Evolutionary conservation across 306 rosid species (phyloP).

Genomic region (Canavalia ensiformis): DNA sequence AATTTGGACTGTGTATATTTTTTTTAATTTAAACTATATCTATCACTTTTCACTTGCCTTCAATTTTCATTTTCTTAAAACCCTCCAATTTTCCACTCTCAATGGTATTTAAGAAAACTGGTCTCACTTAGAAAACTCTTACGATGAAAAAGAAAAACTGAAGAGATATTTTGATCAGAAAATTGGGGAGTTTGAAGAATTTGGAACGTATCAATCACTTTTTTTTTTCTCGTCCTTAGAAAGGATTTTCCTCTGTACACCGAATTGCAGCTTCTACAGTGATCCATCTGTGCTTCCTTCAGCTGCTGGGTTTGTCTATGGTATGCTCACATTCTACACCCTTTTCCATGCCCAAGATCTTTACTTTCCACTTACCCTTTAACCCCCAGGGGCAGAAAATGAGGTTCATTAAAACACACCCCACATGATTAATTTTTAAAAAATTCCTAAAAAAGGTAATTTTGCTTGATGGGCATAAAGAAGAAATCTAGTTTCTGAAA

Average conservation of each 20-base stretch:
- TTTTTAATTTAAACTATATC: no score
- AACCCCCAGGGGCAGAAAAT: neutral
- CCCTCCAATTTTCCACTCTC: no score
- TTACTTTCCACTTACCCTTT: slow-evolving; percentile 56
- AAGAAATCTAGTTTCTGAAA: neutral
- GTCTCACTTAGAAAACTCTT: neutral
- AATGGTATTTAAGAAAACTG: no score
- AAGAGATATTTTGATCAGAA: neutral
- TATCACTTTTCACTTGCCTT: no score
- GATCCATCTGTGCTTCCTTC: slow-evolving; percentile 59
- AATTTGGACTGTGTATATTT: no score
- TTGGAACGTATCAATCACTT: neutral
- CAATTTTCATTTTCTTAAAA: no score
- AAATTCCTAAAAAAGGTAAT: neutral
- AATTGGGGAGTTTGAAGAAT: neutral
- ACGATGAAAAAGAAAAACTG: neutral
- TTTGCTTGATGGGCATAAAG: neutral
- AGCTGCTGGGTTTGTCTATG: slow-evolving; percentile 42
- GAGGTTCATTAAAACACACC: neutral
- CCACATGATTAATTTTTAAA: neutral
- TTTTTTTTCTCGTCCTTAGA: no score
- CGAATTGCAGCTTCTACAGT: slow-evolving; percentile 65
- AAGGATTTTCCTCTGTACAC: slow-evolving; percentile 7
- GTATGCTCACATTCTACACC: slow-evolving; percentile 54
- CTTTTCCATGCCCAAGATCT: slow-evolving; percentile 57